These are phyloP conservation scores for Phaseolus coccineus DNA, from an alignment of 331 rosid genomes.

Conservation along the genomic window DNA sequence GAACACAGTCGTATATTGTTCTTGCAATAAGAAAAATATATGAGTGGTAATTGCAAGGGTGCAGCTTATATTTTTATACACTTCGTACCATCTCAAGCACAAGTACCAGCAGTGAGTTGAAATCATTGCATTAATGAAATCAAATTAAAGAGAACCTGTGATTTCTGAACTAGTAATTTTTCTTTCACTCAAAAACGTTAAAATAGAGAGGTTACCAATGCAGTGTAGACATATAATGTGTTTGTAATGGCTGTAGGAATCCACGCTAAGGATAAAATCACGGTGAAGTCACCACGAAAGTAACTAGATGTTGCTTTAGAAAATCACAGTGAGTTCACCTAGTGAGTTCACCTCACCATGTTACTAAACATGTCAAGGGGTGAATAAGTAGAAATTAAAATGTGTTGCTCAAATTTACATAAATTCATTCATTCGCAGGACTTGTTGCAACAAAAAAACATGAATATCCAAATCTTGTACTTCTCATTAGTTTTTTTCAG, in stretches of 20 bases:
- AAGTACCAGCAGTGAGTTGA: conserved; percentile 27
- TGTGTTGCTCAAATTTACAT: conserved; percentile 7
- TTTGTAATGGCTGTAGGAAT: neutral
- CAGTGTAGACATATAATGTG: neutral
- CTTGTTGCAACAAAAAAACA: neutral
- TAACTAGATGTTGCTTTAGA: neutral
- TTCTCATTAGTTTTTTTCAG: neutral
- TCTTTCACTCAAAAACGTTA: neutral
- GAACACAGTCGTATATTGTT: neutral
- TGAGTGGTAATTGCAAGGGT: neutral
- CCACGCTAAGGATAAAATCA: neutral
- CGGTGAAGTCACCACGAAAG: neutral
- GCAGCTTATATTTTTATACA: conserved; percentile 13
- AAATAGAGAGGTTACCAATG: neutral
- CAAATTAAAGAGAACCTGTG: neutral
- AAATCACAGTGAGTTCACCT: neutral
- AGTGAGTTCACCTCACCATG: neutral
- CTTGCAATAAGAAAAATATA: neutral
- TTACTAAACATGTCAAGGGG: neutral
- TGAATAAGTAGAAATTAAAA: conserved; percentile 33
- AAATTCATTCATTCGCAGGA: conserved; percentile 24
- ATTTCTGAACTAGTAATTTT: conserved; percentile 8
- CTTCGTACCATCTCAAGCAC: conserved; percentile 13
- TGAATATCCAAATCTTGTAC: neutral
- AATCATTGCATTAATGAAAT: neutral